phyloP scores from a whole-genome alignment of 2,329 filamentous ascomycete species.

The Hypocrella siamensis region DNA sequence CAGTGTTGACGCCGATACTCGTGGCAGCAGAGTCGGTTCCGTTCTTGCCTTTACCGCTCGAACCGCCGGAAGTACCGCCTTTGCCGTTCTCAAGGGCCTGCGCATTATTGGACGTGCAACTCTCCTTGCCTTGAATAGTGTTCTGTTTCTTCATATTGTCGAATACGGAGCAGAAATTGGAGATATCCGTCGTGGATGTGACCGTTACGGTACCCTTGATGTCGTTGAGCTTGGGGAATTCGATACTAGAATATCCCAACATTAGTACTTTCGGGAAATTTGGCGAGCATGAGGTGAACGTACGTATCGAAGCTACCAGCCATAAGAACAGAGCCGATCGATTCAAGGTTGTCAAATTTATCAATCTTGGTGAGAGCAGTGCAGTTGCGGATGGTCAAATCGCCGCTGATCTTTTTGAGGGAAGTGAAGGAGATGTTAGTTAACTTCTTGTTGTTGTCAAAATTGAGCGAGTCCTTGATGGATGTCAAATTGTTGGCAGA shows the following conservation, averaged over 20 bases:
- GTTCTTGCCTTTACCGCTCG: no score
- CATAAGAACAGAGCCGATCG: constrained; percentile 72
- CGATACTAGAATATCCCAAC: constrained; percentile 36
- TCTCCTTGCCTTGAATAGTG: constrained; percentile 25
- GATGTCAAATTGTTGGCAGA: constrained; percentile 42
- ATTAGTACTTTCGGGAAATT: not conserved
- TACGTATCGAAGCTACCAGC: constrained; percentile 73
- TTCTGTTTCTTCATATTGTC: constrained; percentile 22
- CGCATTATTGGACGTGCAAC: constrained; percentile 34
- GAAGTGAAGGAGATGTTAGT: constrained; percentile 61
- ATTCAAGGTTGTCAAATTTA: constrained; percentile 52
- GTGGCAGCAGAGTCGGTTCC: constrained; percentile 25
- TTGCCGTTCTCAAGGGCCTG: constrained; percentile 32
- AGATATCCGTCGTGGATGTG: constrained; percentile 47
- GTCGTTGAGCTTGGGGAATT: constrained; percentile 48
- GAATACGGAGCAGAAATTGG: constrained; percentile 36
- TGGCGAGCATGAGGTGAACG: constrained; percentile 20
- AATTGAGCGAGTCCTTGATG: constrained; percentile 39
- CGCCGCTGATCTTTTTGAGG: constrained; percentile 57
- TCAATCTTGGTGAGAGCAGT: constrained; percentile 49
- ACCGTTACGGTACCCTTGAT: constrained; percentile 61
- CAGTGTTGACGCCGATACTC: constrained; percentile 28
- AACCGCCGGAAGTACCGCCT: constrained; percentile 13
- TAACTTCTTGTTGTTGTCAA: constrained; percentile 46
- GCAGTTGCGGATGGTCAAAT: constrained; percentile 84